Base-by-base conservation (phyloP, 495 filamentous ascomycete species). In the Aeminium ludgeri region DNA sequence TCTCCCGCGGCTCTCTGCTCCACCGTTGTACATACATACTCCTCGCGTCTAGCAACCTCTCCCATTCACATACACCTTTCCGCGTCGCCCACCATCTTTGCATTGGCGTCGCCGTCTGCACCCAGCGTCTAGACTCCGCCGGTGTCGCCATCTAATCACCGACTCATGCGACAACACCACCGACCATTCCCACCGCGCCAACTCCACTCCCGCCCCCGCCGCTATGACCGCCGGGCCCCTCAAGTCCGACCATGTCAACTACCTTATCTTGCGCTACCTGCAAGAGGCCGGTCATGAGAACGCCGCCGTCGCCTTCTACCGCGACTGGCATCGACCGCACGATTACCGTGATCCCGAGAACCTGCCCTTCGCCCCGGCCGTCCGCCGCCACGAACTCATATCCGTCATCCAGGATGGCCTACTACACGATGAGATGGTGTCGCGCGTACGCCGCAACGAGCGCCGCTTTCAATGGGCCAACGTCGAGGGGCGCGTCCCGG, bases 241-340 rank as follows among this genome's bases (percentile, higher is more conserved):
- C 55, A 80, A 82, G 61, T 87, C 85, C 46, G 75, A 95, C 68
- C 80, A 87, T 65, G 74, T 96, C 67, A 97, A 96, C 72, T 96
- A 87, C 69, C 69, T 97, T 65, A 82, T 97, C 68, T 93, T 86
- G 82, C 86, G 86, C 83, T 95, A 72, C 62, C 58, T 60, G 46
- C 60, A 65, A 47, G 57, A 64, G 46, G 43, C 53, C 28, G 66
- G 69, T 10, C 60, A 65, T 10, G 67, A 72, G 25, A 59, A 62
- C 6, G 31, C 46, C n/a, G 49, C 38, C 3, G 40, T 16, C n/a
- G 30, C 43, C 23, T 46, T 64, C 38, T 46, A 44, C 23, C 40
- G 41, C n/a, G 50, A 56, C 48, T 62, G 59, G 59, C 46, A 50
- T 27, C 58, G 53, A 2, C 36, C 29, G 4, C 30, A 38, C 12